Base-by-base conservation (phyloP, 495 filamentous ascomycete species). In the Neohortaea acidophila region DNA sequence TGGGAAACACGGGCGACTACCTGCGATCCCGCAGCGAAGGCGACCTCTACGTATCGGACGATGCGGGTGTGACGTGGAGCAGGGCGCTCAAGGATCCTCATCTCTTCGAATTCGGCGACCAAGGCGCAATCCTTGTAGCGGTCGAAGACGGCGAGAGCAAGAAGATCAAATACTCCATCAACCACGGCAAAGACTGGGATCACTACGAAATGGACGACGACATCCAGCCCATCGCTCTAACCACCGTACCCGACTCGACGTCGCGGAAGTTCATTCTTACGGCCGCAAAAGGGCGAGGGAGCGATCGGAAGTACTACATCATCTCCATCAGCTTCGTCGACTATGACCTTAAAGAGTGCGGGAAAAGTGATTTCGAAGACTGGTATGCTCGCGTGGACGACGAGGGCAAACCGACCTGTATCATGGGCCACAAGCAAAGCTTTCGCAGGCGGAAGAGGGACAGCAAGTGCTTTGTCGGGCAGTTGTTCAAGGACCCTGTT, bases 361-460 rank as follows among this genome's bases (percentile, higher is more conserved):
- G 74, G 36, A 66, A 81, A 5, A 61, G 66, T 21, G 89, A 97
- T 51, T 77, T 91, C 52, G 84, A 94, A 52, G 64, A 74, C 36
- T 97, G 89, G 89, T 70, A 66, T 37, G 91, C 87, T 17, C 72
- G 85, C 6, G 60, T 79, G 11, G 77, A 93, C 56, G 70, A 84
- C 21, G 68, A 93, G 1, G 76, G 77, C 2, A 67, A 91, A 18
- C 71, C 84, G 13, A 79, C 75, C 28, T 97, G 89, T 55, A 64
- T 97, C 45, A 94, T 96, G 89, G 89, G 89, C 5, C 84, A 87
- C 47, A 84, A 75, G 41, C 85, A 96, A 56, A 81, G 63, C 47
- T 97, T 74, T 57, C 65, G 62, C 15, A 71, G 89, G 41, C 72
- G 89, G 20, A 93, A 89, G 59, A 72, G 79, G 44, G 76, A 86